These are phyloP conservation scores for Tolypocladium tundrense DNA, from an alignment of 2,329 filamentous ascomycete species.

Conservation along the genomic window DNA sequence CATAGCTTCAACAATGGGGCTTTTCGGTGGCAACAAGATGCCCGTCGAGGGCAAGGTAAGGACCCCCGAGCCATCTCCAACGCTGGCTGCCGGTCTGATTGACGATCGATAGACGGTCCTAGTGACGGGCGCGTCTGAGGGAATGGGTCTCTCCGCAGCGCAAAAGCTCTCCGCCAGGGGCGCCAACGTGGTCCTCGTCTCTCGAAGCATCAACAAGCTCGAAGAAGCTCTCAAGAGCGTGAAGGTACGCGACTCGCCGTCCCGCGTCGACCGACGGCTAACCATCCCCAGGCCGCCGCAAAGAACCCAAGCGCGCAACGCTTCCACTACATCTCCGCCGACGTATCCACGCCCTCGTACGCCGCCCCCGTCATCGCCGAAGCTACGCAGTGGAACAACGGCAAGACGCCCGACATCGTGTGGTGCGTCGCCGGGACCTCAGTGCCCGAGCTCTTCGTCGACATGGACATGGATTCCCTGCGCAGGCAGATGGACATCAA, in stretches of 20 bases:
- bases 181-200: conserved; percentile 77
- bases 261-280: not conserved
- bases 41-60: conserved; percentile 72
- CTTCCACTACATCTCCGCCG: conserved; percentile 76
- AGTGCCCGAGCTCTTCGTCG: conserved; percentile 65
- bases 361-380: conserved; percentile 60
- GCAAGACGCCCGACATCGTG: conserved; percentile 66
- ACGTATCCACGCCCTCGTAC: conserved; percentile 63
- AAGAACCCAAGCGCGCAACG: conserved; percentile 56
- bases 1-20: conserved; percentile 47
- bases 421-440: conserved; percentile 81
- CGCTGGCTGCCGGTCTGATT: conserved; percentile 3
- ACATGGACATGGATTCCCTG: conserved; percentile 56
- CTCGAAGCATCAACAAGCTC: conserved; percentile 68
- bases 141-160: conserved; percentile 73
- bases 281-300: conserved; percentile 47
- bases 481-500: conserved; percentile 83
- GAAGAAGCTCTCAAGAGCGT: conserved; percentile 57
- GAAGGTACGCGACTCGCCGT: conserved; percentile 33
- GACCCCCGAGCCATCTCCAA: not conserved
- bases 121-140: conserved; percentile 85
- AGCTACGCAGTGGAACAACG: conserved; percentile 69
- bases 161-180: conserved; percentile 70
- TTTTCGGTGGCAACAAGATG: conserved; percentile 63
- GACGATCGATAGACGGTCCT: conserved; percentile 58